Conservation (phyloP, 768 basidiomycete species). For the Russula abietina region DNA sequence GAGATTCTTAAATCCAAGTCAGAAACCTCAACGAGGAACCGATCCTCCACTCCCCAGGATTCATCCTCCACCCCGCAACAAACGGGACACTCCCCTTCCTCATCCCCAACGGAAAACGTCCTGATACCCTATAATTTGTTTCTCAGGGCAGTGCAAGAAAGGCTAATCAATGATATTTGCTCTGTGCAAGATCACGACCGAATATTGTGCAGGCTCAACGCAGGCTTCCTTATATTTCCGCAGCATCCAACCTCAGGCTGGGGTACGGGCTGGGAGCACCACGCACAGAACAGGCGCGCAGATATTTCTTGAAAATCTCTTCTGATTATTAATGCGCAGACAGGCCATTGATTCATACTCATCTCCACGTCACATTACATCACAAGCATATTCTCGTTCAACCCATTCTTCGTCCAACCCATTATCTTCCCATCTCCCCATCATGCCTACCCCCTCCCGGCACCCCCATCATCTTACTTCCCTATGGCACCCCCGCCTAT, state of each 20-base stretch:
- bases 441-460: constrained; percentile 47
- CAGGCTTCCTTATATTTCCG: constrained; percentile 58
- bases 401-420: constrained; percentile 51
- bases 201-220: constrained; percentile 47
- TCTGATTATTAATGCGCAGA: constrained; percentile 20
- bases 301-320: constrained; percentile 1
- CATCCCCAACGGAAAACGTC: constrained; percentile 43
- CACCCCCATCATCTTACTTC: constrained; percentile 63
- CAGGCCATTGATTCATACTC: constrained; percentile 56
- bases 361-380: constrained; percentile 25
- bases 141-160: constrained; percentile 54
- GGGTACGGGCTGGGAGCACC: constrained; percentile 60
- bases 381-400: constrained; percentile 54
- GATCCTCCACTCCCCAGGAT: constrained; percentile 36
- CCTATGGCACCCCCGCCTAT: constrained; percentile 67
- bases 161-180: constrained; percentile 48
- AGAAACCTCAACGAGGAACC: constrained; percentile 35
- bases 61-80: constrained; percentile 21
- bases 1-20: constrained; percentile 50
- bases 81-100: constrained; percentile 20
- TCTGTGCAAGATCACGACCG: constrained; percentile 24
- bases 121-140: constrained; percentile 42
- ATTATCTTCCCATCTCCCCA: constrained; percentile 45
- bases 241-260: constrained; percentile 46
- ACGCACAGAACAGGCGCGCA: constrained; percentile 42